Evolutionary conservation across 1,139 yeast genomes (phyloP), one percentile per base, ranked within the genome.

Genomic region (Saccharomyces hybrid): DNA sequence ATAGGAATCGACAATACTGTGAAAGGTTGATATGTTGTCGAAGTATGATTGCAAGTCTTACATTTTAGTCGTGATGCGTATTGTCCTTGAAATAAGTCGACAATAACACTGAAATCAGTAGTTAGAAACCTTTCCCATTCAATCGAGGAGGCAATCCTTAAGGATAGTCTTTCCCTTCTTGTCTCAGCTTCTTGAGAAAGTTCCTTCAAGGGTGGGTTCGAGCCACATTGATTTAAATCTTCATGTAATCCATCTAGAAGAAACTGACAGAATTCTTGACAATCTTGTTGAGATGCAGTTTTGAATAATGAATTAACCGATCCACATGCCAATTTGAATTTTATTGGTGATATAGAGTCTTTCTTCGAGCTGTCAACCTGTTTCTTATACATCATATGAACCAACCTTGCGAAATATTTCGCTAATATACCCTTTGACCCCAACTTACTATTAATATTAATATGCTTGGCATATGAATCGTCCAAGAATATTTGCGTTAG

Each of bases 101-200:
- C 96, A 29, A 93, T 79, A 1, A 87, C 80, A 41, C 97, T 90
- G 62, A 87, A 85, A 68, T 93, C 93, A 29, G 91, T 81, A 56
- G 86, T 86, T 53, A 89, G 74, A 67, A 89, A 90, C 57, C 96
- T 76, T 66, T 89, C 96, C 99, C 99, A 93, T 69, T 93, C 98
- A 51, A 90, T 85, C 0, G 96, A 83, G 0, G 96, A 85, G 0
- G 97, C 98, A 46, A 88, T 76, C 57, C 97, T 77, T 5, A 90
- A 78, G 1, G 96, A 88, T 65, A 89, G 71, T 28, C 73, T 71
- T 66, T 93, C 98, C 51, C 97, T 76, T 20, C 80, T 74, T 50
- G 76, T 76, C 65, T 91, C 97, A 59, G 91, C 96, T 54, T 82
- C 84, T 9, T 81, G 82, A 0, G 93, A 84, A 46, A 90, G 75